Base-by-base conservation (phyloP, 352 stramenopile species). In the Globisporangium echinulatum region DNA sequence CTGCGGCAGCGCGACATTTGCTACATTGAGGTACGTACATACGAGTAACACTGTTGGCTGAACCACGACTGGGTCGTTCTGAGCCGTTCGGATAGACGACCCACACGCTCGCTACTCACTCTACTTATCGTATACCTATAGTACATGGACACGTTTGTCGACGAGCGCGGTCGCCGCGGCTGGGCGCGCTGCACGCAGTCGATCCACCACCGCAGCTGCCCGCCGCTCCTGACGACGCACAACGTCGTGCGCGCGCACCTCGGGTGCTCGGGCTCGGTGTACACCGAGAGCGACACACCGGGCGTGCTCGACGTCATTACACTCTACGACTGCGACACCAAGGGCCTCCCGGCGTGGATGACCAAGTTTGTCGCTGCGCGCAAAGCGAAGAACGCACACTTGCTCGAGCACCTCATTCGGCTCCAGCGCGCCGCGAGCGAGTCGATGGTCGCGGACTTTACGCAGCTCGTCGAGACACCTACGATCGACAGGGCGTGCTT, bases 141-240 rank as follows among this genome's bases (percentile, higher is more conserved):
- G 62, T 84, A 83, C 61, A 85, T 78, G 70, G 76, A 90, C 61
- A 70, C 65, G 19, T 90, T 88, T 49, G 64, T 86, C 15, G 69
- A 83, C 59, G 72, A 85, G 39, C 52, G 74, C 13, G 81, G 78
- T 0, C 76, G 75, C 25, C 69, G 70, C 37, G 78, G 81, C 7
- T 90, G 81, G 81, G 81, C 81, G 1, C 58, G 66, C 13, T 82
- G 77, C 58, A 82, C 77, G 7, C 77, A 85, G 58, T 88, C 78
- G n/a, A 58, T 90, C 50, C 74, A 80, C 37, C 74, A 88, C 59
- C 78, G 74, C 7, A 87, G 73, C 61, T 87, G 77, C 52, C 79
- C 79, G 17, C 54, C 77, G 37, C 70, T 88, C 7, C 61, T 69
- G 19, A 63, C 75, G n/a, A 69, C 72, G 14, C 79, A 87, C 64